Base-by-base conservation (phyloP, 176 grass and related monocot species). In the Hordeum vulgare region DNA sequence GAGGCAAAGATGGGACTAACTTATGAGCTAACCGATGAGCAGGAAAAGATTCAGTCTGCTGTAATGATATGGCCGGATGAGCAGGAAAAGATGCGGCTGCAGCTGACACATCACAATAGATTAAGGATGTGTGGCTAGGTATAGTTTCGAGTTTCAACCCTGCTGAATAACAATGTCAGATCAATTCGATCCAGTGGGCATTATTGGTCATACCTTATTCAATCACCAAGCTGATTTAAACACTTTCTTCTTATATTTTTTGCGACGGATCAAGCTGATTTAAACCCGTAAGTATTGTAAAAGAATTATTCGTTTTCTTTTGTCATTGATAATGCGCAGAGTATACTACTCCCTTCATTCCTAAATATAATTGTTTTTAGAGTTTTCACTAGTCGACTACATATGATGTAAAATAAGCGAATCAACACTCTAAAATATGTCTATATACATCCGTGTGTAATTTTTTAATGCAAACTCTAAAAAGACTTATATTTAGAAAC, bases 61-160 rank as follows among this genome's bases (percentile, higher is more conserved):
- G 15, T 18, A 18, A 51, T 7, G 47, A 51, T 51, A 51, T 17
- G 47, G 15, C 47, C 1, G 45, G 7, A 60, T 58, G 35, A 66
- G 66, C 65, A 74, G 56, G n/a, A 74, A 79, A 83, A 83, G 28
- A 86, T 90, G 86, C 36, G 26, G 20, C 59, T 64, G 45, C 40
- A 51, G 28, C 23, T 63, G 63, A 28, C 24, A 35, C 25, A 11
- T 59, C 8, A 41, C 20, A 9, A 10, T 44, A 65, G 70, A 65
- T 56, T 65, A 71, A 81, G 23, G 18, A 66, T 49, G 61, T 81
- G 44, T 45, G 66, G 58, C 29, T 78, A 20, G 18, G 27, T 33
- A 33, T 47, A 11, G 23, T 2, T 62, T 49, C 53, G 61, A 5
- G 57, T 7, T 62, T 37, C 73, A 71, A 9, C 21, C 8, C 40